phyloP scores from a whole-genome alignment of 2,329 filamentous ascomycete species.

The Botrytis deweyae region DNA sequence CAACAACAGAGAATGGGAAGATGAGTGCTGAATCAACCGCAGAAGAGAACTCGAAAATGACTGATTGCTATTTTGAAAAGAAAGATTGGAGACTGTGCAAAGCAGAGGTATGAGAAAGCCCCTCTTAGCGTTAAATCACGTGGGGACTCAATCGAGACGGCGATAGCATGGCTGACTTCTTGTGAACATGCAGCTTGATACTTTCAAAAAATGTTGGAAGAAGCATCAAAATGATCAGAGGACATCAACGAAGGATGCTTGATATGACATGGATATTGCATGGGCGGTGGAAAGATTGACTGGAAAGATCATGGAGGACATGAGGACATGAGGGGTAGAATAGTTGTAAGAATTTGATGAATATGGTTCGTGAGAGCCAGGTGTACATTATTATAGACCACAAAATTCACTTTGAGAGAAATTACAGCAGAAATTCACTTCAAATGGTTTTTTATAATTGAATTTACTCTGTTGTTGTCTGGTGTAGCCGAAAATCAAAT shows the following conservation, averaged over 20 bases:
- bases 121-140: constrained; percentile 29
- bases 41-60: constrained; percentile 90
- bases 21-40: constrained; percentile 22
- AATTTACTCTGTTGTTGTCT: not conserved
- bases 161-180: constrained; percentile 23
- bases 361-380: not conserved
- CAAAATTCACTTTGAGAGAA: not conserved
- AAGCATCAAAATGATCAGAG: constrained; percentile 80
- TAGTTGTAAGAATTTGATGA: not conserved
- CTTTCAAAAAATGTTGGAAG: constrained; percentile 90
- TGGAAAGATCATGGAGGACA: not conserved
- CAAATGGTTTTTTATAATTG: not conserved
- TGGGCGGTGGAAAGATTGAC: not conserved
- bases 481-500: not conserved
- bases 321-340: not conserved
- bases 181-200: constrained; percentile 68
- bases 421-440: not conserved
- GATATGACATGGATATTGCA: constrained; percentile 10
- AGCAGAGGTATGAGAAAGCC: constrained; percentile 62
- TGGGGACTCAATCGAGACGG: not conserved
- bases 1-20: not conserved
- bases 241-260: constrained; percentile 72
- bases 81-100: constrained; percentile 93
- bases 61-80: constrained; percentile 93
- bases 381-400: not conserved